Base-by-base conservation (phyloP, 1,284 basidiomycete genomes). In the Inonotus obliquus region DNA sequence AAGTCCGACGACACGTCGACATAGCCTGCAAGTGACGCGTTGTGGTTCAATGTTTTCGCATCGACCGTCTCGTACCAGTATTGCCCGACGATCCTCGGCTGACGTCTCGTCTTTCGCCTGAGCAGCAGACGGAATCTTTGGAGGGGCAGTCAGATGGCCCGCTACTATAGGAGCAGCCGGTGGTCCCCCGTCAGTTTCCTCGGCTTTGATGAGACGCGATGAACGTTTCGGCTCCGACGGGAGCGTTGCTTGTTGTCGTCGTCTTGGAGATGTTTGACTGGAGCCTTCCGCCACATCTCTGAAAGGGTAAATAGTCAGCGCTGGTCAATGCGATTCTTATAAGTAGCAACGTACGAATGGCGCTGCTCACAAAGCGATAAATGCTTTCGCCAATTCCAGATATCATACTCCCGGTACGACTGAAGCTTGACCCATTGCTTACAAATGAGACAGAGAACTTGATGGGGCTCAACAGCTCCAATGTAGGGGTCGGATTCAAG, bases 401-500 rank as follows among this genome's bases (percentile, higher is more conserved):
- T 29, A 47, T 63, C 62, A 35, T 59, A 55, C 1, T 63, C 57
- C 32, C 52, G 35, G 37, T 60, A 59, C n/a, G 51, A 32, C 32
- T 63, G 57, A 35, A 88, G 72, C 57, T 74, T 77, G 62, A 89
- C 77, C 84, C 85, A 87, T 62, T 77, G 81, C 56, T 81, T 71
- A 68, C 87, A 90, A 48, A 74, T 76, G 63, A 77, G 77, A 70
- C 87, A 90, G 52, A 80, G 72, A 7, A 81, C 81, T 62, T 79
- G 75, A 52, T 81, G 73, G 1, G 79, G 74, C 65, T 81, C 75
- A 7, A 84, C 73, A 54, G 76, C 77, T 58, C 78, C 77, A 1
- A 75, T 75, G 47, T 76, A 76, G 13, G 79, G 74, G 69, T 89
- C 87, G 1, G 74, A 70, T 57, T 82, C 78, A 2, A 90, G 73